Base-by-base conservation (phyloP, 75 land plant species). In the Pinus albicaulis region DNA sequence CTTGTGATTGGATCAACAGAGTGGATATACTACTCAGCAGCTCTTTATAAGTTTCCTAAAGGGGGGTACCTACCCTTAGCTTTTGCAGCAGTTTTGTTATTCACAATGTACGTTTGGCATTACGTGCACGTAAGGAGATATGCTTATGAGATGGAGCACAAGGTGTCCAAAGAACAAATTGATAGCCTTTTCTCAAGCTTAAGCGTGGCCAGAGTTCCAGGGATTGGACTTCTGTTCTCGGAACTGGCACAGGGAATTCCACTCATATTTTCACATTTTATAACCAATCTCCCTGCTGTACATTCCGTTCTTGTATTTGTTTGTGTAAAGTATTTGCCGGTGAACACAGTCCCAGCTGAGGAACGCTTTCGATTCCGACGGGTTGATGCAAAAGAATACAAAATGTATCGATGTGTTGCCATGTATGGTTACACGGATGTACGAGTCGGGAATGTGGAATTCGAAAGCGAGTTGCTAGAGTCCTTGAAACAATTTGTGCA, bases 41-140 rank as follows among this genome's bases (percentile, higher is more conserved):
- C 82, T 55, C 74, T 93, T 13, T 89, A 77, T 80, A 93, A 93
- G 56, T 81, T 93, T 73, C 58, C 7, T 0, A 74, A 89, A 77
- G 93, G 96, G 48, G 94, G 96, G 0, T 84, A 70, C 58, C 84
- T 92, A 55, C 92, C 95, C 3, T 76, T 94, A 11, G 86, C 80
- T 12, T 82, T 92, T 24, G 81, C 91, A 0, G 22, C 78, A 7
- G 25, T 80, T 31, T 83, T 92, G 13, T 77, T 89, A 75, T 16
- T 55, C 1, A 75, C 84, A 3, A 89, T 92, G 91, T 83, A 72
- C 11, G 80, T 82, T 26, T 92, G 94, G 94, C 87, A 92, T 57
- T 89, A 89, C 59, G 88, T 82, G 0, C 80, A 83, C 34, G 58
- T 52, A 53, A 26, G 74, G 70, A 78, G 78, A 34, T 82, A 84